Evolutionary conservation across 2,329 filamentous ascomycete species (phyloP), one percentile per base, ranked within the genome.

Genomic region (Mariannaea elegans): DNA sequence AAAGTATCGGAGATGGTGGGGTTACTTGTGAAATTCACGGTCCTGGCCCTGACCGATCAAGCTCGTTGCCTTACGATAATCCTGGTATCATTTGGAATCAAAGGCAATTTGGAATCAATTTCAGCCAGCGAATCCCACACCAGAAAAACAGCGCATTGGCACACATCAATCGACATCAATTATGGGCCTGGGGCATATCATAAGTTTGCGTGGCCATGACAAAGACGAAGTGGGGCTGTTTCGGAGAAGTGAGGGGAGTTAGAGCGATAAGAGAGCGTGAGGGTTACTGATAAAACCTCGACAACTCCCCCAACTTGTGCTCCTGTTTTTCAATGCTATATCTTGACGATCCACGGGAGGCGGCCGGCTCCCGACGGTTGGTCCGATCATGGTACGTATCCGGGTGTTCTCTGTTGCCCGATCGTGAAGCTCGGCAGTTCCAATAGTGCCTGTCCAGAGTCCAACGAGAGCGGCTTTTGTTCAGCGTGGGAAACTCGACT

Each of bases 81-180:
- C 21, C n/a, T 38, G 41, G 41, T 36, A 12, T 21, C 12, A 46
- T 46, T 27, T 53, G 49, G 38, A 53, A 53, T 53, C 51, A 46
- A 29, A 9, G 19, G 27, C n/a, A 29, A 39, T 54, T 46, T 54
- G 51, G 39, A 54, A 54, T 54, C 50, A 54, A 29, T 19, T 31
- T 39, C 50, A 38, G 29, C 29, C 46, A 39, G 14, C 21, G 34
- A 19, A 19, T 19, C 36, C 36, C 13, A 19, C 16, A 18, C 18
- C 14, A 14, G 36, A 27, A 46, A 54, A 54, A 39, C 51, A 38
- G 32, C 51, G 39, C 31, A 54, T 23, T 34, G 23, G 39, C 42
- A 10, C 23, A 7, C 14, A 19, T 13, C 41, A 54, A 24, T 38
- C 21, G 19, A 38, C 34, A 19, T 36, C 23, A 24, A 29, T 13